Percentiles rank a stretch among this genome's conserved stretches.
phyloP scores from a whole-genome alignment of 2,329 filamentous ascomycete species.

The Talaromyces islandicus region DNA sequence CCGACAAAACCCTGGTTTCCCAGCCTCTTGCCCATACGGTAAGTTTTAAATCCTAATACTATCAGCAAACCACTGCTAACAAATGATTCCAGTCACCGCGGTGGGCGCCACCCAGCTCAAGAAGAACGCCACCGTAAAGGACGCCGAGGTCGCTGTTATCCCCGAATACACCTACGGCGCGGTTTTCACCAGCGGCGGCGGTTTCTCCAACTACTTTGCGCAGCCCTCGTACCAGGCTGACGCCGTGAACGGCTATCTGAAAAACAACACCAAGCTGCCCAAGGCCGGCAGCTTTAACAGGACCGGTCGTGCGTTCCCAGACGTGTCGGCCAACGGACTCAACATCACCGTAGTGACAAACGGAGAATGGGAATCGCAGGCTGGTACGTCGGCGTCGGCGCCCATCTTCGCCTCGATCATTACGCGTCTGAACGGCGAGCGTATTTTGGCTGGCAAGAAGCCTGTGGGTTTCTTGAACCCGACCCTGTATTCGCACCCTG shows the following conservation, averaged over 20 bases:
- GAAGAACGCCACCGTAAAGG: background rate
- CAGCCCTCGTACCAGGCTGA: constrained; percentile 38
- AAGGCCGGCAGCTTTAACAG: constrained; percentile 38
- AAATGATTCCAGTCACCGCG: background rate
- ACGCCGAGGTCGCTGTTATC: background rate
- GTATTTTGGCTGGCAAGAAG: constrained; percentile 46
- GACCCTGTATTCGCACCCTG: constrained; percentile 44
- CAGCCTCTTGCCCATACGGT: constrained; percentile 45
- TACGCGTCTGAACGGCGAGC: constrained; percentile 57
- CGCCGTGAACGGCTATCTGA: constrained; percentile 34
- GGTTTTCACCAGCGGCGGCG: constrained; percentile 36
- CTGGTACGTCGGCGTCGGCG: constrained; percentile 41
- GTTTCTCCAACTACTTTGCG: constrained; percentile 43
- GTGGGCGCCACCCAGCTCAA: constrained; percentile 1
- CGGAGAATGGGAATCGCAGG: background rate
- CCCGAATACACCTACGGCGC: background rate
- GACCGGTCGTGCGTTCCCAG: constrained; percentile 55
- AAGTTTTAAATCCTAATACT: background rate
- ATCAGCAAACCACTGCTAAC: background rate
- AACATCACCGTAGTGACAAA: background rate
- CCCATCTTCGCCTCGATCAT: constrained; percentile 56
- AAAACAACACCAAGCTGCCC: constrained; percentile 20
- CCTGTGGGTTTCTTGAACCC: constrained; percentile 56
- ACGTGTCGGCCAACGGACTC: constrained; percentile 48
- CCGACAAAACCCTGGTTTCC: constrained; percentile 37